Conservation (phyloP, 2,329 filamentous ascomycete species). For the Colletotrichum sp. region DNA sequence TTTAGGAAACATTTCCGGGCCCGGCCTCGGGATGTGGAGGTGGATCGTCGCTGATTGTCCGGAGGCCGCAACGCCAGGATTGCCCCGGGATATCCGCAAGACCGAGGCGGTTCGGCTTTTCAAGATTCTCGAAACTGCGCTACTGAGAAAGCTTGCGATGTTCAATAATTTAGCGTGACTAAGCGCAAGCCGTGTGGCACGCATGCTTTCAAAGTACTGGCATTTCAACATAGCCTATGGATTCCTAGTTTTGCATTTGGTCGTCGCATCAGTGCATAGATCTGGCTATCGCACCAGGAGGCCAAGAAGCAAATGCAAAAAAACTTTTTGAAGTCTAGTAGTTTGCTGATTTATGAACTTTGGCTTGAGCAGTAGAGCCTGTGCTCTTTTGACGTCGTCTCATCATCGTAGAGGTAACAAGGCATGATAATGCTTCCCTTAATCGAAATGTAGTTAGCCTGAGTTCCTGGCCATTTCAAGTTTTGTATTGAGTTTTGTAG, state of each 20-base stretch:
- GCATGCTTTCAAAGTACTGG: accelerated
- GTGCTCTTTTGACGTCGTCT: neutral
- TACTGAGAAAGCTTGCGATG: too few relatives aligned
- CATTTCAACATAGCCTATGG: accelerated
- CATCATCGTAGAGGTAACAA: neutral
- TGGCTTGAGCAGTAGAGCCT: neutral
- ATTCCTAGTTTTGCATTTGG: neutral
- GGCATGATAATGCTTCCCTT: neutral
- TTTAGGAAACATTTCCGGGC: neutral
- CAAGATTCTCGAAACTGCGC: too few relatives aligned
- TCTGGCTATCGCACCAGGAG: neutral
- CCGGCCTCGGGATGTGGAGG: neutral
- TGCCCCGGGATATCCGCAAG: neutral
- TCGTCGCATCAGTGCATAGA: neutral
- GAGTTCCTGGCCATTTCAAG: neutral
- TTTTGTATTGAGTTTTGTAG: neutral
- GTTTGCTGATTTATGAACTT: neutral
- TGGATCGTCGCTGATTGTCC: neutral
- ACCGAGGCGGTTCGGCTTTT: neutral
- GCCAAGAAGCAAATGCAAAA: too few relatives aligned
- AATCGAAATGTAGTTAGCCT: neutral
- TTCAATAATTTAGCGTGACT: too few relatives aligned
- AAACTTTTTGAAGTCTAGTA: neutral
- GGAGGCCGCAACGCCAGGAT: neutral
- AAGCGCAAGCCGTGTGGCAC: too few relatives aligned